These are phyloP conservation scores for Lasiodiplodia gonubiensis DNA, from an alignment of 2,329 filamentous ascomycete genomes.

Conservation along the genomic window DNA sequence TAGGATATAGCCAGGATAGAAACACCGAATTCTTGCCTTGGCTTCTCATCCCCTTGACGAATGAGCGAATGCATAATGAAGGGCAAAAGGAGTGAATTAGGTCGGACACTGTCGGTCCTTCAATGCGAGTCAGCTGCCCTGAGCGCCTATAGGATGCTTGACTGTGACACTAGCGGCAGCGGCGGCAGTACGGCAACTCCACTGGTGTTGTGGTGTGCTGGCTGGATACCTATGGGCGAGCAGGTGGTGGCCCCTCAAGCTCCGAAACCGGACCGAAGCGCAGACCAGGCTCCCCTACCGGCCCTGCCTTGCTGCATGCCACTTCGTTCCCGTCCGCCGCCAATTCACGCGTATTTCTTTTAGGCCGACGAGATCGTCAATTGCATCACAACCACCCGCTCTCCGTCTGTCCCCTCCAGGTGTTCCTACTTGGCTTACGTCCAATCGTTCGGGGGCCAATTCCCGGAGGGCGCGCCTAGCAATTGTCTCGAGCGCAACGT, in stretches of 20 bases:
- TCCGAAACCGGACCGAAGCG: constrained; percentile 27
- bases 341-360: constrained; percentile 8
- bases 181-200: background rate
- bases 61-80: background rate
- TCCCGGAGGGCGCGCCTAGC: background rate
- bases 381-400: background rate
- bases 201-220: background rate
- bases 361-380: constrained; percentile 5
- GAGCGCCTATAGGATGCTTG: background rate
- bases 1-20: constrained; percentile 26
- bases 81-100: background rate
- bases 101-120: background rate
- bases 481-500: background rate
- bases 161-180: background rate
- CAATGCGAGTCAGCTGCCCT: background rate
- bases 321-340: constrained; percentile 16
- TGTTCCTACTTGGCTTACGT: background rate
- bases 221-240: background rate
- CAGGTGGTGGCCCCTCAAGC: background rate
- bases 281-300: background rate
- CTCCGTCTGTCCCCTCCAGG: background rate
- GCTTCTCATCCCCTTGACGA: constrained; percentile 3
- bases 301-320: constrained; percentile 11
- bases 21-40: constrained; percentile 20
- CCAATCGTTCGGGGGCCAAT: background rate